Base-by-base conservation (phyloP, 352 stramenopile species). In the Blastocystis sp. region DNA sequence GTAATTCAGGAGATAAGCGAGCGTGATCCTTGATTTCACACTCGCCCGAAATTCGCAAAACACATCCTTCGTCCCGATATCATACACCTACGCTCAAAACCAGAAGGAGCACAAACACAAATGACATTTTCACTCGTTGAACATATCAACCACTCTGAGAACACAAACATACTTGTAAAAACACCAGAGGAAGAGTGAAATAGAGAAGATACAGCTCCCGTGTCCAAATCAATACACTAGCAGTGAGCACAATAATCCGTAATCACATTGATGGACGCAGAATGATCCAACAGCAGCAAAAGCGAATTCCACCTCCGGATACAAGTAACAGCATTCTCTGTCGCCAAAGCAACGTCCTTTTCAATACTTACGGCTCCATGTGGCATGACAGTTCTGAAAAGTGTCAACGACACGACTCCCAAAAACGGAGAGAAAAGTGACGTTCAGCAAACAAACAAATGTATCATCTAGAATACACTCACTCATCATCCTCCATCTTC, bases 401-500 rank as follows among this genome's bases (percentile, higher is more conserved):
- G 14, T 57, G 28, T 34, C 28, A 34, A 34, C 28, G 28, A 34
- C 14, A 14, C 48, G 6, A 57, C 14, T 57, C 48, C 14, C 48
- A 57, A 57, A 17, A 17, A 57, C 0, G 48, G 14, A 57, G 6
- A 57, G 6, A 57, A 57, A 34, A 34, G 28, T 34, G 28, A 34
- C 28, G 28, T 34, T 34, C 28, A 34, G 28, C 28, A 34, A 34
- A 34, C 28, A 34, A 34, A 34, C 28, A 34, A 34, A 34, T 34
- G 28, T 0, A 34, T 34, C 0, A 34, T 34, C 28, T 40, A 71
- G 14, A 76, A 42, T 76, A 76, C 66, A 76, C 10, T 63, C 48
- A 87, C 43, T 87, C 54, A 68, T 98, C 95, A 89, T 99, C 96
- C 90, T 99, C 96, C 91, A 99, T 98, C 94, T 99, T 99, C 43